Percentiles rank a stretch among this genome's conserved stretches.
These are phyloP conservation scores for Cyclotella kingstonii DNA, from an alignment of 108 stramenopile species.

Conservation along the genomic window DNA sequence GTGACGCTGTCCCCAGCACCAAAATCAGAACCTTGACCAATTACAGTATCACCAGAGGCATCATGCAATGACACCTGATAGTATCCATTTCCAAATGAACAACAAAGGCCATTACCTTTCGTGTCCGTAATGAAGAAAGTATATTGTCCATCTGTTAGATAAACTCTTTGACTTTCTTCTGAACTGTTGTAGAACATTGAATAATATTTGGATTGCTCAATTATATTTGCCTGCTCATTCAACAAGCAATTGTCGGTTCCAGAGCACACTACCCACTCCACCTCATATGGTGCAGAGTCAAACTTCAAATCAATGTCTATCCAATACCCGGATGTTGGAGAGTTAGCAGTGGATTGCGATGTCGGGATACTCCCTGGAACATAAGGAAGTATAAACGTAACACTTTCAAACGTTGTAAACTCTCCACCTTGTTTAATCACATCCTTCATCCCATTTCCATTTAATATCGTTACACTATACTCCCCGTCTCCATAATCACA, in stretches of 20 bases:
- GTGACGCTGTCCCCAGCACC: slow-evolving; percentile 4
- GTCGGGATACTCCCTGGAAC: slow-evolving; percentile 10
- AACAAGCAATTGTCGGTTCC: too few species aligned
- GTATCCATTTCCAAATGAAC: background rate
- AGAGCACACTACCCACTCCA: slow-evolving; percentile 4
- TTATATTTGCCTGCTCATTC: background rate
- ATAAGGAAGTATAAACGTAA: slow-evolving; percentile 9
- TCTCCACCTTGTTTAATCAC: slow-evolving; percentile 7
- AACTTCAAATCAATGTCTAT: slow-evolving; percentile 7
- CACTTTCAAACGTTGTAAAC: slow-evolving; percentile 4
- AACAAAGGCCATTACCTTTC: slow-evolving; percentile 2
- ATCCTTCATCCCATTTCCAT: background rate
- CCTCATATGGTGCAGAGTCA: slow-evolving; percentile 8
- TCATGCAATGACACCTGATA: slow-evolving; percentile 13
- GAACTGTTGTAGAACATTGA: slow-evolving; percentile 6
- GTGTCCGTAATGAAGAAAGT: background rate
- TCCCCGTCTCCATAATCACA: slow-evolving; percentile 7
- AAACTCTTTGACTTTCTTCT: slow-evolving; percentile 2
- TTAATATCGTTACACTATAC: slow-evolving; percentile 2
- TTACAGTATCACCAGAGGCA: background rate
- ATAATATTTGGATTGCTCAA: slow-evolving; percentile 6
- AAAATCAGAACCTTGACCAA: slow-evolving; percentile 10
- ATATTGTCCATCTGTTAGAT: slow-evolving; percentile 3
- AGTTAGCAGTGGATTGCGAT: background rate
- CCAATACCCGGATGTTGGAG: slow-evolving; percentile 1